These are phyloP conservation scores for Boletus albobrunnescens DNA, from an alignment of 1,284 basidiomycete genomes.

Conservation along the genomic window DNA sequence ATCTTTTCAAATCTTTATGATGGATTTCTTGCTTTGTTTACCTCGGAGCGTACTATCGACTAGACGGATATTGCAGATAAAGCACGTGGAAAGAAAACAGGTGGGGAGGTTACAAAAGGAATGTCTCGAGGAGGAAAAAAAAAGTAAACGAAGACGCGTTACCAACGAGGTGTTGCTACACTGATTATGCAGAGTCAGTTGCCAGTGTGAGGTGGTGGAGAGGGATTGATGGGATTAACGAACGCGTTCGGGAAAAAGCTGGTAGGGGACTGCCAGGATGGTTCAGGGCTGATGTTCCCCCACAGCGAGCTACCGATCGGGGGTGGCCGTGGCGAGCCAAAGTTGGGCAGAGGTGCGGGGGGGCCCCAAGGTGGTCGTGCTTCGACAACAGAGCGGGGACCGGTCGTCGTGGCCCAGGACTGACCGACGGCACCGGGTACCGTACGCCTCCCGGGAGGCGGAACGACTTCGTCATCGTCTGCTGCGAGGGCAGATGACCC, in stretches of 20 bases:
- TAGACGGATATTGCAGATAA: constrained; percentile 28
- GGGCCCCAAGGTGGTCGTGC: constrained; percentile 45
- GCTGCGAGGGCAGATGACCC: constrained; percentile 73
- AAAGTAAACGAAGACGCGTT: not conserved
- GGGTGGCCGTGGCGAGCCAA: constrained; percentile 37
- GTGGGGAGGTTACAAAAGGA: constrained; percentile 7
- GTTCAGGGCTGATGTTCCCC: constrained; percentile 37
- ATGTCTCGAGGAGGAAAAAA: constrained; percentile 10
- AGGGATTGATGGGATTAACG: constrained; percentile 43
- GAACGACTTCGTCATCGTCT: constrained; percentile 76
- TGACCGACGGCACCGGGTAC: constrained; percentile 42
- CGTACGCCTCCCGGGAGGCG: constrained; percentile 43
- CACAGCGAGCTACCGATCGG: constrained; percentile 41
- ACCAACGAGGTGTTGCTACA: constrained; percentile 22
- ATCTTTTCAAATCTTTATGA: constrained; percentile 36
- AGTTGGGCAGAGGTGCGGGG: constrained; percentile 36
- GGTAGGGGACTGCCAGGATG: constrained; percentile 47
- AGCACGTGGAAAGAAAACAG: constrained; percentile 18
- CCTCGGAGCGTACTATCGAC: constrained; percentile 17
- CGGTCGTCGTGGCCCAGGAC: constrained; percentile 42
- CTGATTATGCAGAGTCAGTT: constrained; percentile 35
- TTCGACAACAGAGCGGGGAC: constrained; percentile 37
- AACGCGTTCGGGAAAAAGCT: constrained; percentile 47
- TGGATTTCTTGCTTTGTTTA: constrained; percentile 35
- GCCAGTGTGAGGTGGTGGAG: constrained; percentile 53